These are phyloP conservation scores for Arachis hypogaea DNA, from an alignment of 306 rosid genomes.

Conservation along the genomic window DNA sequence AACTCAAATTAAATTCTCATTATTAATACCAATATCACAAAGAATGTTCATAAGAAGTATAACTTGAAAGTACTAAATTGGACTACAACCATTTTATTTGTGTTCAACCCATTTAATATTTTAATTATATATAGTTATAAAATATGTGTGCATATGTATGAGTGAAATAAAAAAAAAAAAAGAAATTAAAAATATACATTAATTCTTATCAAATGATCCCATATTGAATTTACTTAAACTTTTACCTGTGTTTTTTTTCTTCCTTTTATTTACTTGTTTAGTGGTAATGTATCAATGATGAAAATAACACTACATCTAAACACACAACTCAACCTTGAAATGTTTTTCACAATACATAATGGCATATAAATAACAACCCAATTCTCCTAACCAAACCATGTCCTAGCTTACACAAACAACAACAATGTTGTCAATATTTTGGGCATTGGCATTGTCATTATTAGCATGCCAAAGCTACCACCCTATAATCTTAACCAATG, in stretches of 20 bases:
- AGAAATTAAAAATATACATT: too few species aligned
- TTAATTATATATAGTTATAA: too few species aligned
- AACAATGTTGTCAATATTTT: conserved; percentile 43
- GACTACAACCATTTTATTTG: too few species aligned
- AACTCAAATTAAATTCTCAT: too few species aligned
- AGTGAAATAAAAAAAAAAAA: too few species aligned
- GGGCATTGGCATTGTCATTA: conserved; percentile 40
- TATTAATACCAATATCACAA: too few species aligned
- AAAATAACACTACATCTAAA: conserved; percentile 39
- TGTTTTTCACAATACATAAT: not conserved
- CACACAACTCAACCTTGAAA: conserved; percentile 43
- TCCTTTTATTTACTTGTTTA: not conserved
- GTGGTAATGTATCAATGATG: conserved; percentile 43
- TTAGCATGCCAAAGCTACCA: conserved; percentile 39
- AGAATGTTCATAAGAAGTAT: too few species aligned
- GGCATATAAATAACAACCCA: conserved; percentile 44
- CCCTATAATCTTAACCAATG: conserved; percentile 35
- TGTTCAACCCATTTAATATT: too few species aligned
- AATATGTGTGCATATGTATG: too few species aligned
- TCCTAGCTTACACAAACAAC: not conserved
- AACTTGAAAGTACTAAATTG: too few species aligned
- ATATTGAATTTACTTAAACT: too few species aligned
- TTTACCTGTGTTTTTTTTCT: not conserved
- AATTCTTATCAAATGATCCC: too few species aligned
- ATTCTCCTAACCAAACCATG: conserved; percentile 20